Evolutionary conservation across 2,329 filamentous ascomycete species (phyloP).

Genomic region (Diaporthe longicolla): DNA sequence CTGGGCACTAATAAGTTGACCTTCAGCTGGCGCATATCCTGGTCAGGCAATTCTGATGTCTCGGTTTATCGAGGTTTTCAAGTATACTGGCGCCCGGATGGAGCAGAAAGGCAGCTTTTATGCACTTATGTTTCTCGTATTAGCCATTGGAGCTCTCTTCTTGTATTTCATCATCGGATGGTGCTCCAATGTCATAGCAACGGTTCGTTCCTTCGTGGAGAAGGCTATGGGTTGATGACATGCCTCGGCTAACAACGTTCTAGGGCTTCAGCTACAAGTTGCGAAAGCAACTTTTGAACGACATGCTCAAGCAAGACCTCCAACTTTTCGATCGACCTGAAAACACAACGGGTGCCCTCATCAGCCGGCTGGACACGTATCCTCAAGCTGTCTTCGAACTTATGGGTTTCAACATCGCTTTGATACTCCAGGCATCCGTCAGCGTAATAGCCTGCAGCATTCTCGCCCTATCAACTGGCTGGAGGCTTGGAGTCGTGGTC

Average conservation of each 20-base stretch:
- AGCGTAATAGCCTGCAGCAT: neutral
- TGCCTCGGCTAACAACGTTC: neutral
- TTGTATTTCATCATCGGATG: neutral
- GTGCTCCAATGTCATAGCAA: neutral
- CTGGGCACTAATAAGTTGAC: neutral
- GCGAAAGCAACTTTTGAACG: neutral
- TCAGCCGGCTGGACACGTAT: neutral
- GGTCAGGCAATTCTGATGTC: conserved; percentile 10
- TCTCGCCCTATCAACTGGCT: neutral
- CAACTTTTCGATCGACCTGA: neutral
- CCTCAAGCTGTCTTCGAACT: neutral
- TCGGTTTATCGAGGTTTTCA: neutral
- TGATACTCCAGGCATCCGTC: neutral
- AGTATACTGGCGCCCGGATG: neutral
- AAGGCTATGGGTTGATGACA: neutral
- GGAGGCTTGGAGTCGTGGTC: neutral
- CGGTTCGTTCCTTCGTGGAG: neutral
- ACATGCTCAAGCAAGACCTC: neutral
- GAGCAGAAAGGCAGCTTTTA: neutral
- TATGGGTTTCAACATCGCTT: conserved; percentile 8
- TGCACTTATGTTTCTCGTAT: neutral
- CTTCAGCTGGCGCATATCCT: neutral
- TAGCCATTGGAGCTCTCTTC: neutral
- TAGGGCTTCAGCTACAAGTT: neutral
- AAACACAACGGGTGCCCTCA: neutral